A percentile compares a stretch with the other conserved stretches of the same genome.
Evolutionary conservation across 2,329 filamentous ascomycete species (phyloP).

Genomic region (Colletotrichum truncatum): DNA sequence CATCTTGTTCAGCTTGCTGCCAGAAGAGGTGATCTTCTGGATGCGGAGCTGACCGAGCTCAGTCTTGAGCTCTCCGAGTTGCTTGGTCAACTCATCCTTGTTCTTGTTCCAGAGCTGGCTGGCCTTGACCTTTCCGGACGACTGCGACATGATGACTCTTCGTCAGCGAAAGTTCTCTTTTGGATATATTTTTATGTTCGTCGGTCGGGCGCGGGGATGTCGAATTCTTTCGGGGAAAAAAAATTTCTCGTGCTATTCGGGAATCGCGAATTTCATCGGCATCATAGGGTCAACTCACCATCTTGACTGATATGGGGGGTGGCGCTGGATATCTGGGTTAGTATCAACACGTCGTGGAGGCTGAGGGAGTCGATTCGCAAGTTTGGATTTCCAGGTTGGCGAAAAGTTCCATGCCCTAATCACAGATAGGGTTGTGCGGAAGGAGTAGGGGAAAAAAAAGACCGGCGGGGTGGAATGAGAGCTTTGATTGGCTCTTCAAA

Average conservation of each 20-base stretch:
- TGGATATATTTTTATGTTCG: not conserved
- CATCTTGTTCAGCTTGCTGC: slow-evolving; percentile 98
- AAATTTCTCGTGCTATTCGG: slow-evolving; percentile 8
- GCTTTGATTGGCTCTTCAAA: not conserved
- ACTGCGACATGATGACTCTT: slow-evolving; percentile 41
- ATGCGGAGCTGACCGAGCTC: slow-evolving; percentile 97
- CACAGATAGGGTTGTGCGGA: not conserved
- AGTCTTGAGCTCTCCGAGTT: slow-evolving; percentile 93
- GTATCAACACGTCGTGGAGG: slow-evolving; percentile 28
- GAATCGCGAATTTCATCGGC: slow-evolving; percentile 12
- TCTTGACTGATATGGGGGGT: slow-evolving; percentile 32
- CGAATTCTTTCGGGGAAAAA: slow-evolving; percentile 6
- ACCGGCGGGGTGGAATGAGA: not conserved
- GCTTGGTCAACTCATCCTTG: slow-evolving; percentile 98
- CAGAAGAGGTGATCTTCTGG: slow-evolving; percentile 96
- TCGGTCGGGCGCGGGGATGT: slow-evolving; percentile 13
- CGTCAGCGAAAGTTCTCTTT: slow-evolving; percentile 28
- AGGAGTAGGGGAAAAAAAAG: not conserved
- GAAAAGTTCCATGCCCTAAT: too few relatives aligned
- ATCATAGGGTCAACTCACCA: slow-evolving; percentile 28
- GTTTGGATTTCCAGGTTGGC: too few relatives aligned
- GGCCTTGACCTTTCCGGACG: slow-evolving; percentile 84
- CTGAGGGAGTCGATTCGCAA: too few relatives aligned
- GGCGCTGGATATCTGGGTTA: slow-evolving; percentile 32
- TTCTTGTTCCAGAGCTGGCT: slow-evolving; percentile 98